Evolutionary conservation across 2,329 filamentous ascomycete species (phyloP), one percentile per base, ranked within the genome.

Genomic region (Diaporthe helianthi): DNA sequence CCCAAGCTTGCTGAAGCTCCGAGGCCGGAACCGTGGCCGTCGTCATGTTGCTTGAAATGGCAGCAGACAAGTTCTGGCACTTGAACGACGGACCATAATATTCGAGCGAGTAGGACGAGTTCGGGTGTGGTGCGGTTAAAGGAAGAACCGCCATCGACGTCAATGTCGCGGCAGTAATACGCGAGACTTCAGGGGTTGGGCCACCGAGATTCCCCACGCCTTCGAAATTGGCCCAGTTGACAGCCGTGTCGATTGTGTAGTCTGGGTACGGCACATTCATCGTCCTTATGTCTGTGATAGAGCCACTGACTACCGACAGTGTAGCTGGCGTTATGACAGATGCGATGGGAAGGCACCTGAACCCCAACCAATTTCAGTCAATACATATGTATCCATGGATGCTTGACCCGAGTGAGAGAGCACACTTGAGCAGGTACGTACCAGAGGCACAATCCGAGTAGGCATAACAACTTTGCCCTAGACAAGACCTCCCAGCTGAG

Each of bases 391-490:
- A n/a, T n/a, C n/a, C n/a, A n/a, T n/a, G n/a, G n/a, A 9, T 24
- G 3, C n/a, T 55, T 26, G 3, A 19, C 17, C 3, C 1, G 10
- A 26, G 3, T 17, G 26, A 26, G 7, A 19, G 26, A 2, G 4
- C 7, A 38, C n/a, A n/a, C n/a, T n/a, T n/a, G n/a, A n/a, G n/a
- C n/a, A 26, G 3, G 3, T 5, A 55, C 53, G n/a, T 26, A 55
- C 53, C 53, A 55, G n/a, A 55, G 38, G 22, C 53, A 41, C 38
- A 41, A 19, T 26, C 53, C 53, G 9, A 55, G 33, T 55, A 55
- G 13, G 17, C 38, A 55, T 10, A 55, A 41, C 1, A 26, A 1
- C 33, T 55, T 55, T 8, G 53, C 53, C 15, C 13, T 55, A 12
- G 53, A 38, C n/a, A 55, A 7, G 13, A 26, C 53, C 17, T 41